Evolutionary conservation across 2,329 filamentous ascomycete genomes (phyloP), one percentile per base, ranked within the genome.

Genomic region (Zalaria sp.): DNA sequence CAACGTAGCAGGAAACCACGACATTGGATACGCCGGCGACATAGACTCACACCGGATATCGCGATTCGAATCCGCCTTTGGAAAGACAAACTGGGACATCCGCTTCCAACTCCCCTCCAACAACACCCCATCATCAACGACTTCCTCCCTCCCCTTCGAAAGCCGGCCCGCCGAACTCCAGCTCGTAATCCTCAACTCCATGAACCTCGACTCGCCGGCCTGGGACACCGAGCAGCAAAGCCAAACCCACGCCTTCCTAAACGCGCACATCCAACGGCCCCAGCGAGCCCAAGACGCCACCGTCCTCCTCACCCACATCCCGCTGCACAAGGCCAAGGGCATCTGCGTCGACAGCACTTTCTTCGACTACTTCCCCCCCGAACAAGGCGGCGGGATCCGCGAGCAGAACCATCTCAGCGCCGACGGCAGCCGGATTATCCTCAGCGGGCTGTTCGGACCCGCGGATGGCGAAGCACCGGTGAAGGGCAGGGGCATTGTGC

Each of bases 1-100:
- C 57, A 93, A 94, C 51, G 77, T 96, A 26, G 87, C 79, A 0
- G 91, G 91, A 1, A 98, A 98, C 56, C 91, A 98, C 57, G 91
- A 98, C 59, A 80, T 98, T 54, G 91, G 91, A 29, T 98, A 98
- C 58, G 86, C 88, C 0, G 91, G 91, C 3, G 91, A 98, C 59
- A 72, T 96, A 46, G 86, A 81, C 34, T 64, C 71, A n/a, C 70
- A 77, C 46, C 77, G 87, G 3, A 69, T 95, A 42, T 68, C 75
- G 27, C 75, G 91, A 1, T 98, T 96, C 57, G 87, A 94, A 62
- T 70, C 72, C 25, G 73, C 75, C 1, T 98, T 93, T 64, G 91
- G 91, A 43, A 83, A 79, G 49, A 77, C 83, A 11, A 93, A 96
- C 59, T 98, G 93, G 72, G 87, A 93, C 55, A 72, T 93, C 7